A percentile compares a stretch with the other conserved stretches of the same genome.
Conservation (phyloP, 768 basidiomycete species). For the Auricularia heimuer region DNA sequence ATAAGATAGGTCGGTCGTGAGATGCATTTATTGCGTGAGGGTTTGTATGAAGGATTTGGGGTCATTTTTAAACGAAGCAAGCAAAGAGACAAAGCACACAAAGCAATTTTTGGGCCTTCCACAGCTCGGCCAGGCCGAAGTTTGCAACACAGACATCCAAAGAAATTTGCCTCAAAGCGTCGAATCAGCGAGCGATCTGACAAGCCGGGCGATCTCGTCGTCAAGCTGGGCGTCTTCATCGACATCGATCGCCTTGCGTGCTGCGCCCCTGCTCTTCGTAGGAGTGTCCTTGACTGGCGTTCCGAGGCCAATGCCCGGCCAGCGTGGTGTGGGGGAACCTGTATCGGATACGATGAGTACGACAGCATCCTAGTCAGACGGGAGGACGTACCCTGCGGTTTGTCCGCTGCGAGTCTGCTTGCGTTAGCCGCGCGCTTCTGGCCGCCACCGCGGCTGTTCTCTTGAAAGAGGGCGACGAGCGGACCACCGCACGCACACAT, state of each 20-base stretch:
- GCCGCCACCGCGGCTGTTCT: not conserved
- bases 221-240: not conserved
- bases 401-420: not conserved
- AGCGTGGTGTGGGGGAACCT: not conserved
- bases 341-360: not conserved
- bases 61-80: too few relatives aligned
- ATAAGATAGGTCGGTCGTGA: too few relatives aligned
- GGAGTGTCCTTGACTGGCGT: not conserved
- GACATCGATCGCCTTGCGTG: not conserved
- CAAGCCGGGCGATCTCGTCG: not conserved
- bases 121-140: too few relatives aligned
- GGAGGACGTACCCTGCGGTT: not conserved
- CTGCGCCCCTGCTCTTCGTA: not conserved
- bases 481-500: not conserved
- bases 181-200: not conserved
- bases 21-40: too few relatives aligned
- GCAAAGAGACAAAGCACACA: too few relatives aligned
- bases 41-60: too few relatives aligned
- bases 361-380: not conserved
- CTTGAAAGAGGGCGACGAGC: not conserved
- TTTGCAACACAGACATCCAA: too few relatives aligned
- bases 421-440: not conserved
- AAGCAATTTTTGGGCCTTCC: too few relatives aligned
- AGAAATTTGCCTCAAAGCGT: not conserved
- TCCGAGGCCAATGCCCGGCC: not conserved